These are phyloP conservation scores for Babesia sp. DNA, from an alignment of 169 alveolate genomes.

Conservation along the genomic window DNA sequence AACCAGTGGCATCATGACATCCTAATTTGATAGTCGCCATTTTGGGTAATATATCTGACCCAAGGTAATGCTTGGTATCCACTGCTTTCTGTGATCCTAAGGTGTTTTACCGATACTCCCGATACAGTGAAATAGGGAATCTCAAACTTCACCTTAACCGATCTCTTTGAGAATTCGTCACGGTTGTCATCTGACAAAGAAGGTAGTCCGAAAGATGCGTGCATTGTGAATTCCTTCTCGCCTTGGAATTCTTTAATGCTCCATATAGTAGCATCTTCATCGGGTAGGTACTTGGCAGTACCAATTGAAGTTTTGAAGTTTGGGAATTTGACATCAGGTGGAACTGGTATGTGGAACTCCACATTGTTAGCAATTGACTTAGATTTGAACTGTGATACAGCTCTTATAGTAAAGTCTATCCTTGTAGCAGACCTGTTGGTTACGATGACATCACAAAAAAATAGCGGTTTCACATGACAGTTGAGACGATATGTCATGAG, in stretches of 20 bases:
- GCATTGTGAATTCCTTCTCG: conserved; percentile 95
- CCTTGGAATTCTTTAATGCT: conserved; percentile 97
- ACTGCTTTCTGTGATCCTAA: conserved; percentile 95
- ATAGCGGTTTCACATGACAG: conserved; percentile 93
- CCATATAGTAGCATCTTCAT: conserved; percentile 94
- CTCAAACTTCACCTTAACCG: conserved; percentile 96
- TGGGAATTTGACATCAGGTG: conserved; percentile 96
- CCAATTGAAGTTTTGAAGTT: conserved; percentile 95
- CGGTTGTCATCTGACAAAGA: conserved; percentile 89
- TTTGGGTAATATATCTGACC: conserved; percentile 98
- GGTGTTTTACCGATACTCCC: conserved; percentile 97
- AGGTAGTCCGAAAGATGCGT: conserved; percentile 96
- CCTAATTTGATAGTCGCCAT: conserved; percentile 99
- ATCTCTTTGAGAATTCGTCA: conserved; percentile 89
- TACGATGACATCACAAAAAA: conserved; percentile 93
- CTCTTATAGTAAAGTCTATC: conserved; percentile 92
- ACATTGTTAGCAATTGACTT: conserved; percentile 96
- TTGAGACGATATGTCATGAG: conserved; percentile 97
- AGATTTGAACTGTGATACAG: conserved; percentile 88
- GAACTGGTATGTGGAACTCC: conserved; percentile 97
- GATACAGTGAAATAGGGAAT: conserved; percentile 99
- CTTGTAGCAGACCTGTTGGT: conserved; percentile 89
- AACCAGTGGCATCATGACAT: too few relatives aligned
- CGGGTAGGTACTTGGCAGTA: conserved; percentile 94
- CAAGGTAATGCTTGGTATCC: conserved; percentile 99